A percentile compares a stretch with the other conserved stretches of the same genome.
Conservation (phyloP, 1,284 basidiomycete genomes). For the Ceratobasidium sp. region DNA sequence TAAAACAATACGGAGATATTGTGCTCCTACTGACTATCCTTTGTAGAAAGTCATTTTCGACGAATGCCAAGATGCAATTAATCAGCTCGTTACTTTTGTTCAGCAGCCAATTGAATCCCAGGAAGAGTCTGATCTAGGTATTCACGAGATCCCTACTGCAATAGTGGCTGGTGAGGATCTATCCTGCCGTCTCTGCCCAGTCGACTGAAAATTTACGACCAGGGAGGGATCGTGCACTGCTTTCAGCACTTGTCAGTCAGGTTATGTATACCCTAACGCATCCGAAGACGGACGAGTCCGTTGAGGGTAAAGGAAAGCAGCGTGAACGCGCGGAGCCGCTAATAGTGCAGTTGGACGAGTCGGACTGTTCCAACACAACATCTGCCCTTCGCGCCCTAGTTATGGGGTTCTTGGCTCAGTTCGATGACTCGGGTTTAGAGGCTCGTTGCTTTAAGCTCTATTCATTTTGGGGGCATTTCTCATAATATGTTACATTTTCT, state of each 20-base stretch:
- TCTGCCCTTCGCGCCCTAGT: slow-evolving; percentile 12
- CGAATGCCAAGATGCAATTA: neutral
- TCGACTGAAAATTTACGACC: neutral
- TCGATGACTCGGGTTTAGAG: slow-evolving; percentile 6
- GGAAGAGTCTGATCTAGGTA: slow-evolving; percentile 18
- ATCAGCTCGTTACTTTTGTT: slow-evolving; percentile 6
- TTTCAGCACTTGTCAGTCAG: slow-evolving; percentile 11
- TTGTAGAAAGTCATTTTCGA: neutral
- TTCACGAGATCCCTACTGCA: slow-evolving; percentile 21
- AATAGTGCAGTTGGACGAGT: slow-evolving; percentile 11
- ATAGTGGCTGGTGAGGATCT: slow-evolving; percentile 19
- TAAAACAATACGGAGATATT: neutral
- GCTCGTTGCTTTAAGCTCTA: neutral
- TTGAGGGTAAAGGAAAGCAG: slow-evolving; percentile 3
- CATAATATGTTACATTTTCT: neutral
- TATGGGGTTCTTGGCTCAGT: slow-evolving; percentile 11
- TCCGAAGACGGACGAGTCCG: neutral
- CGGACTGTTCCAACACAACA: slow-evolving; percentile 19
- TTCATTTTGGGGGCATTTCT: neutral
- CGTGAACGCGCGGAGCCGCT: neutral
- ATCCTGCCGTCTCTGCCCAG: neutral
- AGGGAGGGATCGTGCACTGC: slow-evolving; percentile 29
- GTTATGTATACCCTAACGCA: neutral
- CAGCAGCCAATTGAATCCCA: neutral
- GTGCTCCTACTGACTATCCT: neutral